Conservation (phyloP, 2,329 filamentous ascomycete species). For the Epichloe sibirici region DNA sequence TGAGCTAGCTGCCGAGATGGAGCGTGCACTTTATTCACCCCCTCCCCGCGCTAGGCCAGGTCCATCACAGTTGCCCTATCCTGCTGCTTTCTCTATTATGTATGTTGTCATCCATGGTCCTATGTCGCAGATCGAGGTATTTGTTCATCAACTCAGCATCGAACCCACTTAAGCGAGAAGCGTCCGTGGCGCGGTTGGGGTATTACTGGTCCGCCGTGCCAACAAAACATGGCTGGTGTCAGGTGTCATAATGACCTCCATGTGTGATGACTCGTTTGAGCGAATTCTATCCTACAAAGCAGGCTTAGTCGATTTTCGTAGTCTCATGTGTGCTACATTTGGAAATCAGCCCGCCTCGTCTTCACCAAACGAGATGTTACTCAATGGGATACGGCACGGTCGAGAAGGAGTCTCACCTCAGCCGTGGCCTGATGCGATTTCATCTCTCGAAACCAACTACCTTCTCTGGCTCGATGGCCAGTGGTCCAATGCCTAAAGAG, state of each 20-base stretch:
- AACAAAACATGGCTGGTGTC: too few relatives aligned
- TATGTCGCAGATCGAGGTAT: too few relatives aligned
- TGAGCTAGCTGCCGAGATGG: not conserved
- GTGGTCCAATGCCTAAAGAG: not conserved
- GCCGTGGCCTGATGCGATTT: not conserved
- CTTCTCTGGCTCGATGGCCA: not conserved
- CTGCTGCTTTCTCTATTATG: not conserved
- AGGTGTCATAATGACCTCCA: too few relatives aligned
- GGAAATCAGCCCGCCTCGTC: not conserved
- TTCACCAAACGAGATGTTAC: not conserved
- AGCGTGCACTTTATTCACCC: not conserved
- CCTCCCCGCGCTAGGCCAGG: not conserved
- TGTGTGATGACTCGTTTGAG: too few relatives aligned
- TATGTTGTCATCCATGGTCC: too few relatives aligned
- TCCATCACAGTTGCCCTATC: not conserved
- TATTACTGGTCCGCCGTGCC: too few relatives aligned
- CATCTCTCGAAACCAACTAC: not conserved
- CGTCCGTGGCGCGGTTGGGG: not conserved
- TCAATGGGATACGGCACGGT: not conserved
- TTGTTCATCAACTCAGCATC: too few relatives aligned
- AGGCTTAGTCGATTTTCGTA: not conserved
- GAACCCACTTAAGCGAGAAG: not conserved
- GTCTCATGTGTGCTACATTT: not conserved
- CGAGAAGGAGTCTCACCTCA: not conserved
- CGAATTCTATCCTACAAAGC: too few relatives aligned